Conservation (phyloP, 108 stramenopile genomes). For the Chaetoceros muelleri region DNA sequence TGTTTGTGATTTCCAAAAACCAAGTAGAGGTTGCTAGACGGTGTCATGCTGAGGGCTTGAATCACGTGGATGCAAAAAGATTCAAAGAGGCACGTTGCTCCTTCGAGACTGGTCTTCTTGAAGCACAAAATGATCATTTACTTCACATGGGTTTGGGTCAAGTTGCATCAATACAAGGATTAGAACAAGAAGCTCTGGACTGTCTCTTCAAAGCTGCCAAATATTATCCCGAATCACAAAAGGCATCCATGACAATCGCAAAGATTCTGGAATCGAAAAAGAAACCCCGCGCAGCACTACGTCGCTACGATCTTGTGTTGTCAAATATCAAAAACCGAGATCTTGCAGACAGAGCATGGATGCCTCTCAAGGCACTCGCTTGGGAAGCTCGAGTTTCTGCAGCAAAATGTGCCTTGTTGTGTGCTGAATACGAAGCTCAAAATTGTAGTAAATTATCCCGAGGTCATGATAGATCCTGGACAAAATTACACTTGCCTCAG, state of each 20-base stretch:
- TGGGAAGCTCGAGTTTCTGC: slow-evolving; percentile 2
- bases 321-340: slow-evolving; percentile 1
- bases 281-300: slow-evolving; percentile 1
- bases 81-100: slow-evolving; percentile 4
- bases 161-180: not conserved
- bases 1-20: slow-evolving; percentile 14
- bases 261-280: not conserved
- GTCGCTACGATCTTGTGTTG: not conserved
- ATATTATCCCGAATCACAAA: slow-evolving; percentile 1
- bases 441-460: not conserved
- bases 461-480: not conserved
- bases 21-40: slow-evolving; percentile 15
- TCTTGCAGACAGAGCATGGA: not conserved
- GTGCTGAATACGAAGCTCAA: not conserved
- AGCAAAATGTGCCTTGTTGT: not conserved
- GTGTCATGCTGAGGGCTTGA: slow-evolving; percentile 11
- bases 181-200: not conserved
- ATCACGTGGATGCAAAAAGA: not conserved
- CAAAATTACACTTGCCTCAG: not conserved
- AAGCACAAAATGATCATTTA: not conserved
- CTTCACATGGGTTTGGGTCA: not conserved
- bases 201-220: not conserved
- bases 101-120: slow-evolving; percentile 3
- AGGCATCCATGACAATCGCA: not conserved
- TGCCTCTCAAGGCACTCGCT: not conserved